Evolutionary conservation across 139 green algal genomes (phyloP).

Genomic region (Raphidocelis subcapitata): DNA sequence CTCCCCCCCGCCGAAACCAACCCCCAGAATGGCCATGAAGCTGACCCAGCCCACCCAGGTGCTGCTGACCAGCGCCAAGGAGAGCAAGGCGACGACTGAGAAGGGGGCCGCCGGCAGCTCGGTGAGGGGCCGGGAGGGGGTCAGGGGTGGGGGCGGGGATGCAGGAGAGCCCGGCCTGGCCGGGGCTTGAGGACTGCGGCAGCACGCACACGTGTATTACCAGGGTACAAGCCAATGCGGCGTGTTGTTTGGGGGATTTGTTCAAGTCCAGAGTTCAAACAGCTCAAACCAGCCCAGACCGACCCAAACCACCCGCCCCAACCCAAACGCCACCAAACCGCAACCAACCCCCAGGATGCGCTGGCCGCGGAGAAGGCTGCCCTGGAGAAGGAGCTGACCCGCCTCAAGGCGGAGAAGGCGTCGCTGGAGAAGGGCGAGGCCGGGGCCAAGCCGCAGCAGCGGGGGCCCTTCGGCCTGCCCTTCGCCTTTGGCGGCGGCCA

Average conservation of each 20-base stretch:
- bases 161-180: too few species aligned
- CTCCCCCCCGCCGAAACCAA: too few species aligned
- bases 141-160: not conserved
- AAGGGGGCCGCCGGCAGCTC: not conserved
- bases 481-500: too few species aligned
- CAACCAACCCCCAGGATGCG: not conserved
- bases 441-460: not conserved
- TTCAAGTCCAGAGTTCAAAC: not conserved
- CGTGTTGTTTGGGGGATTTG: not conserved
- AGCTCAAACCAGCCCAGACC: not conserved
- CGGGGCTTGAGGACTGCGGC: not conserved
- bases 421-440: not conserved
- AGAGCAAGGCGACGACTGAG: not conserved
- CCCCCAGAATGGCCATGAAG: constrained; percentile 12
- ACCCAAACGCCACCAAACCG: too few species aligned
- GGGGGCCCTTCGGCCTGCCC: not conserved
- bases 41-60: constrained; percentile 20
- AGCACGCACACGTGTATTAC: not conserved
- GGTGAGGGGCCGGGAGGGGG: not conserved
- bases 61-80: constrained; percentile 16
- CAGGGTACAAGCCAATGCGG: not conserved
- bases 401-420: constrained; percentile 4
- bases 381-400: constrained; percentile 12
- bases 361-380: constrained; percentile 10
- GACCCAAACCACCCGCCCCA: too few species aligned